These are phyloP conservation scores for Euphorbia celastroides DNA, from an alignment of 441 rosid species.

Conservation along the genomic window DNA sequence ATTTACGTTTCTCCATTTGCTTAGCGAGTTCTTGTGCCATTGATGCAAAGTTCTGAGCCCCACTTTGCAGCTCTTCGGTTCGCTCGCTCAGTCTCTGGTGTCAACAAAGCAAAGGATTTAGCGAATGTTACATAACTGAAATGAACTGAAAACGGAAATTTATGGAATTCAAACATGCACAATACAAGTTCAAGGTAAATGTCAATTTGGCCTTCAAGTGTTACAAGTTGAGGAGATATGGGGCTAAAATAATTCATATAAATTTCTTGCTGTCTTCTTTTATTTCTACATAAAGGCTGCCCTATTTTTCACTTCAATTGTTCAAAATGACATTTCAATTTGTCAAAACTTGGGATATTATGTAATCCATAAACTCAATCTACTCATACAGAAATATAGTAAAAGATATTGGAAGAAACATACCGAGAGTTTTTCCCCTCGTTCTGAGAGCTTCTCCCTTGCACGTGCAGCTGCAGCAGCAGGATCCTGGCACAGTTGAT, in stretches of 20 bases:
- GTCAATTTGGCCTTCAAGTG: not conserved
- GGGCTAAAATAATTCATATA: too few species aligned
- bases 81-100: conserved; percentile 58
- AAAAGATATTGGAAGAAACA: conserved; percentile 10
- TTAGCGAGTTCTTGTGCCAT: conserved; percentile 77
- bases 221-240: too few species aligned
- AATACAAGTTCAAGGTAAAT: not conserved
- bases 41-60: conserved; percentile 75
- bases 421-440: conserved; percentile 88
- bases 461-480: conserved; percentile 77
- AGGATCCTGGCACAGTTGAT: conserved; percentile 50
- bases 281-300: too few species aligned
- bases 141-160: not conserved
- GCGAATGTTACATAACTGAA: not conserved
- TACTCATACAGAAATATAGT: not conserved
- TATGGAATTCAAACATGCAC: not conserved
- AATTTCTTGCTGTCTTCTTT: too few species aligned
- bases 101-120: conserved; percentile 1
- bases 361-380: not conserved
- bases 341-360: too few species aligned
- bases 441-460: conserved; percentile 70
- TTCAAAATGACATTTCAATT: too few species aligned
- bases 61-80: conserved; percentile 71
- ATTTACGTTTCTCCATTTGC: conserved; percentile 86
- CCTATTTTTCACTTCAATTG: too few species aligned